These are phyloP conservation scores for Boletus reticulatus DNA, from an alignment of 768 basidiomycete genomes.

Conservation along the genomic window DNA sequence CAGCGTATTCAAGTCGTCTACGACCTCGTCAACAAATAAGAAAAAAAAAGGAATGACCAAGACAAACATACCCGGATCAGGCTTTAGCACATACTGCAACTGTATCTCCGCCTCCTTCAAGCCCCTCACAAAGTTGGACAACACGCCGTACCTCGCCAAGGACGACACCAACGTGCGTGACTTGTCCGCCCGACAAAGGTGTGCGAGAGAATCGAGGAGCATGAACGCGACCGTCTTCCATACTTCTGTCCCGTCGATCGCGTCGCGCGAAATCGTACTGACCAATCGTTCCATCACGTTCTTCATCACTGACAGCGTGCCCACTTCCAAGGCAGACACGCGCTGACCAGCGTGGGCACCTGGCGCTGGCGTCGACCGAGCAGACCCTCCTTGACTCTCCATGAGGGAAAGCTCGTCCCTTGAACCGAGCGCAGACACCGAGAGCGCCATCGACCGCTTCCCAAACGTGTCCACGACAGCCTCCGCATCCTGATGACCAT, in stretches of 20 bases:
- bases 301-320: slow-evolving; percentile 67
- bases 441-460: slow-evolving; percentile 27
- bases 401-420: slow-evolving; percentile 41
- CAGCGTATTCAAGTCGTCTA: slow-evolving; percentile 86
- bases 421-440: slow-evolving; percentile 35
- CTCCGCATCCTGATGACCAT: slow-evolving; percentile 13
- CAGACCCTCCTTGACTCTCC: slow-evolving; percentile 36
- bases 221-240: slow-evolving; percentile 97
- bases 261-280: slow-evolving; percentile 77
- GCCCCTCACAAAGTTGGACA: slow-evolving; percentile 78
- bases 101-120: slow-evolving; percentile 80
- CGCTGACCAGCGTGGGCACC: background rate
- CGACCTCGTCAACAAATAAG: background rate
- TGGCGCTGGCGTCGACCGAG: slow-evolving; percentile 18
- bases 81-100: slow-evolving; percentile 74
- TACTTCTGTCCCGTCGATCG: slow-evolving; percentile 91
- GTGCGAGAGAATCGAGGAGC: slow-evolving; percentile 77
- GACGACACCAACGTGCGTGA: slow-evolving; percentile 58
- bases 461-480: slow-evolving; percentile 17
- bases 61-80: slow-evolving; percentile 75
- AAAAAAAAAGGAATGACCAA: background rate
- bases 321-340: slow-evolving; percentile 50
- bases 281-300: slow-evolving; percentile 70
- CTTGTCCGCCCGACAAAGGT: slow-evolving; percentile 68
- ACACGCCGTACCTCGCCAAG: slow-evolving; percentile 70